Evolutionary conservation across 768 basidiomycete species (phyloP).

Genomic region (Termitomyces sp.): DNA sequence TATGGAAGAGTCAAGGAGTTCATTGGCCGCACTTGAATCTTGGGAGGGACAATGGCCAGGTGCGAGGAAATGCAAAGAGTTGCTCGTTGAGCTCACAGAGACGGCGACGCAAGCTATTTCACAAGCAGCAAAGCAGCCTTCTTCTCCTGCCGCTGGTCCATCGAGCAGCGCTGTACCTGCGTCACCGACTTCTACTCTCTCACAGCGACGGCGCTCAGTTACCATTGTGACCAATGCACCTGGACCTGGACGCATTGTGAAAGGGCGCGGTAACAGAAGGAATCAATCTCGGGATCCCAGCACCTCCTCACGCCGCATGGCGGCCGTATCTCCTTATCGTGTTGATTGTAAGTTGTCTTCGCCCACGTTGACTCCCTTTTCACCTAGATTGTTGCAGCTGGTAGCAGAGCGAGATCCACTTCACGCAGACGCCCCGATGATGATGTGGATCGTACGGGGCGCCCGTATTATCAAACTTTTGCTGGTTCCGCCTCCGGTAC

Average conservation of each 20-base stretch:
- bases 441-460: conserved; percentile 41
- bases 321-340: conserved; percentile 63
- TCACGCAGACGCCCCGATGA: conserved; percentile 77
- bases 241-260: conserved; percentile 41
- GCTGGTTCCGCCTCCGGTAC: conserved; percentile 49
- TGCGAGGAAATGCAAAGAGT: conserved; percentile 82
- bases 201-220: conserved; percentile 56
- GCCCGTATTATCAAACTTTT: conserved; percentile 54
- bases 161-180: conserved; percentile 15
- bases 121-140: conserved; percentile 27
- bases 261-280: conserved; percentile 50
- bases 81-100: conserved; percentile 65
- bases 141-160: conserved; percentile 8
- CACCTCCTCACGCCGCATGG: conserved; percentile 48
- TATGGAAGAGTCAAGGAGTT: conserved; percentile 80
- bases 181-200: conserved; percentile 27
- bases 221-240: conserved; percentile 45
- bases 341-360: conserved; percentile 52
- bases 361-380: conserved; percentile 10
- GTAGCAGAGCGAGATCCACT: conserved; percentile 65
- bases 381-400: conserved; percentile 40
- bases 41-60: conserved; percentile 91
- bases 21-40: conserved; percentile 66
- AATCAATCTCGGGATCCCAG: conserved; percentile 61
- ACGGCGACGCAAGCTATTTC: conserved; percentile 70